Base-by-base conservation (phyloP, 257 asterid genomes). In the Eucommia ulmoides region DNA sequence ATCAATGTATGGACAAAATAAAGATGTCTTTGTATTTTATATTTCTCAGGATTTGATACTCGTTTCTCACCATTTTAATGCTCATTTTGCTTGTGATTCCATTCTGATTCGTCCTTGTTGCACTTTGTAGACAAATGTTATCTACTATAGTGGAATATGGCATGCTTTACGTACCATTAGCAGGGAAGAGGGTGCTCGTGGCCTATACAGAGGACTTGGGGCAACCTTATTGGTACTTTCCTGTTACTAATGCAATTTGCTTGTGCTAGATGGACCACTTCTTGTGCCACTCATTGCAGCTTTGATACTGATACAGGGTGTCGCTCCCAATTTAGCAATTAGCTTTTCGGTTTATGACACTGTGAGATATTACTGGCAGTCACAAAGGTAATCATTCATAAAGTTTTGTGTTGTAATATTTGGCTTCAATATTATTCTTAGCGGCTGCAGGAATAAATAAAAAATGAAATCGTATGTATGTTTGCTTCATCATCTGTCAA, bases 191-290 rank as follows among this genome's bases (percentile, higher is more conserved):
- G 88, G 95, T 33, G 55, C 68, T 45, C 23, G 49, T 44, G 82
- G 91, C 53, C 88, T 85, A 53, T 85, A 85, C 60, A 82, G 79
- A 69, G 95, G 93, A 65, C 89, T 85, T 59, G 95, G 88, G 53
- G 88, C 93, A 44, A 75, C 93, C 60, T 64, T 82, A 54, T 65
- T 85, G 95, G 95, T 85, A 73, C 38, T 14, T 8, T 67, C 53
- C 52, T 23, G 26, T 42, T 52, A 26, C 15, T 29, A 35, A 53
- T 35, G 19, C n/a, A 53, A 56, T 22, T 3, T 19, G 21, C 24
- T 59, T 42, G 24, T 59, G 12, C 15, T 33, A 35, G 22, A 22
- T 19, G 19, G 8, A 41, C 35, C 51, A 54, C 41, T 25, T 45
- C 35, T 20, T 38, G 9, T 41, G 22, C 57, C 57, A 64, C 52